These are phyloP conservation scores for Rhodotorula sp. DNA, from an alignment of 1,284 basidiomycete genomes.

Conservation along the genomic window DNA sequence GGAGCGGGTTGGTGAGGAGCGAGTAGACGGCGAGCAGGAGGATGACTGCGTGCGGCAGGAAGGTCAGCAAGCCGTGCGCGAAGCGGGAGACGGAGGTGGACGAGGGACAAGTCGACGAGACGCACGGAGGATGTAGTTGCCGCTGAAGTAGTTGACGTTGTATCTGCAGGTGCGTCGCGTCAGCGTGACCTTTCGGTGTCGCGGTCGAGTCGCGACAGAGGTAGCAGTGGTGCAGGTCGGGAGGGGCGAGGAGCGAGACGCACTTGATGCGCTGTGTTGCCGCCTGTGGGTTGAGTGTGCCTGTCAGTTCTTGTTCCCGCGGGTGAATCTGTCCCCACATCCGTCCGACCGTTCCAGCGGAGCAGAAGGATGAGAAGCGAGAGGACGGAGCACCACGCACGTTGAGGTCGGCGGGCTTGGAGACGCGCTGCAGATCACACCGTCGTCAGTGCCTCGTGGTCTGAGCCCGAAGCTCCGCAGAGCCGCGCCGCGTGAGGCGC, in stretches of 20 bases:
- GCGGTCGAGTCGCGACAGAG: background rate
- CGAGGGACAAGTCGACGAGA: constrained; percentile 39
- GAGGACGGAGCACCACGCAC: constrained; percentile 8
- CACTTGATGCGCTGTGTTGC: constrained; percentile 23
- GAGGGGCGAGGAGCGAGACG: background rate
- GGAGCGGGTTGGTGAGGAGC: constrained; percentile 74
- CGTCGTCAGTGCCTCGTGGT: background rate
- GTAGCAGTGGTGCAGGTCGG: background rate
- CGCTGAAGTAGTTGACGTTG: constrained; percentile 29
- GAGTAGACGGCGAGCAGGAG: constrained; percentile 83
- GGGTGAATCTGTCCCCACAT: background rate
- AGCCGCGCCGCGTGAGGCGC: constrained; percentile 52
- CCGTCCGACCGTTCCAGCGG: too few species aligned
- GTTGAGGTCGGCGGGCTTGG: constrained; percentile 34
- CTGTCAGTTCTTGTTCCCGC: background rate
- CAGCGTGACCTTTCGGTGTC: background rate
- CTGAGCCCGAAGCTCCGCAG: background rate
- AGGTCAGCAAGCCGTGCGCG: constrained; percentile 1
- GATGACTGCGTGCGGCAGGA: constrained; percentile 67
- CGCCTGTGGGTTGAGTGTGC: background rate
- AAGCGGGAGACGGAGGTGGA: constrained; percentile 1
- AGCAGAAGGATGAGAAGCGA: too few species aligned
- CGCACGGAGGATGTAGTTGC: constrained; percentile 22
- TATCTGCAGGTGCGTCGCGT: background rate
- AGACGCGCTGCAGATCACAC: constrained; percentile 22